phyloP scores from a whole-genome alignment of 805 yeast species.

The Candida lessepsii region DNA sequence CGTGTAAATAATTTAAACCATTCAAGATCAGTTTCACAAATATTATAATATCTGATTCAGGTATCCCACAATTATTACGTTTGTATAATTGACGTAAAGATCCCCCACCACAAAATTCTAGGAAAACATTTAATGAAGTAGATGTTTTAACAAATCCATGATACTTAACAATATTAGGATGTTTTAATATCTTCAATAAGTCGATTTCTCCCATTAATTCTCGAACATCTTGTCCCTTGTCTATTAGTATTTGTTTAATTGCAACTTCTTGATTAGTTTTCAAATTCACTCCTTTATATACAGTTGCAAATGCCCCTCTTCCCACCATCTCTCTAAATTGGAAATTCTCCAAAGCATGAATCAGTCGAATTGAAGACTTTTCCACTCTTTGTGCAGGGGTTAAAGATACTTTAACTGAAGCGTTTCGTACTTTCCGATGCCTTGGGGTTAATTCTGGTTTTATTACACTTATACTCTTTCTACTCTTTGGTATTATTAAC shows the following conservation, averaged over 20 bases:
- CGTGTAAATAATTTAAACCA: slow-evolving; percentile 65
- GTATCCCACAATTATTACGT: slow-evolving; percentile 47
- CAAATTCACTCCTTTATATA: slow-evolving; percentile 70
- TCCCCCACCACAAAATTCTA: slow-evolving; percentile 65
- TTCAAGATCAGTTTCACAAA: slow-evolving; percentile 54
- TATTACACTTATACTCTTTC: background rate
- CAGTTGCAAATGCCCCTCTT: slow-evolving; percentile 88
- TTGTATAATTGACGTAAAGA: slow-evolving; percentile 56
- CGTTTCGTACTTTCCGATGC: slow-evolving; percentile 18
- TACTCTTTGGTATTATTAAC: slow-evolving; percentile 8
- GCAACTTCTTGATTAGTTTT: slow-evolving; percentile 71
- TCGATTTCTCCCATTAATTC: slow-evolving; percentile 66
- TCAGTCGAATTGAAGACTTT: slow-evolving; percentile 37
- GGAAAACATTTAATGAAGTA: slow-evolving; percentile 52
- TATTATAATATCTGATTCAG: slow-evolving; percentile 50
- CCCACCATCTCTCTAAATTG: slow-evolving; percentile 68
- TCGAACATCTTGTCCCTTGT: slow-evolving; percentile 42
- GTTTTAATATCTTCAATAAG: slow-evolving; percentile 60
- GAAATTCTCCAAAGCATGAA: slow-evolving; percentile 47
- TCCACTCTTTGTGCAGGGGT: slow-evolving; percentile 56
- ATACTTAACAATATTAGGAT: slow-evolving; percentile 65
- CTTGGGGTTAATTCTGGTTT: slow-evolving; percentile 17
- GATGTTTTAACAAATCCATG: slow-evolving; percentile 63
- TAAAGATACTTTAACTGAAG: slow-evolving; percentile 39
- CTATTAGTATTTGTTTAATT: slow-evolving; percentile 71